Evolutionary conservation across 2,329 filamentous ascomycete genomes (phyloP), one percentile per base, ranked within the genome.

Genomic region (Curvularia lunata): DNA sequence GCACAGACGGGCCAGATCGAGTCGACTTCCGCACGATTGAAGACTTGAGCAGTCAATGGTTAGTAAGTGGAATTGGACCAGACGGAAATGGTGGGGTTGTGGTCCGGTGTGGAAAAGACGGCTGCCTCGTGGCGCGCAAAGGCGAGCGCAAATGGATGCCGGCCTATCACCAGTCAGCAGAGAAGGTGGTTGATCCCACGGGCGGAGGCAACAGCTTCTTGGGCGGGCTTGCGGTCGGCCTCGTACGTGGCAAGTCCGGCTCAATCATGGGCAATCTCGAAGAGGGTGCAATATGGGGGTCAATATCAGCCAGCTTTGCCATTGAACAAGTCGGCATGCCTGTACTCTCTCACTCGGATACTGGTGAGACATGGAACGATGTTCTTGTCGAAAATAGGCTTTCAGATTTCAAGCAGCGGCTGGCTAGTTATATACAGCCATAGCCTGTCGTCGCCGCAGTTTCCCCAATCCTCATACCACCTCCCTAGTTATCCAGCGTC

Each of bases 311-410:
- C 7, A 93, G 92, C 70, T 95, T 97, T 76, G 91, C 91, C 16
- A 96, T 99, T 68, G 93, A 99, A 78, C 95, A 99, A 76, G 88
- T 96, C 51, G 94, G 95, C 0, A 86, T 96, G 75, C 94, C 94
- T 0, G 74, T 75, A 1, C 70, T 92, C 49, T 69, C 68, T 51
- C 64, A 67, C 5, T 59, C 47, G 46, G 18, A 54, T 30, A 56
- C 73, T 9, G 71, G 70, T 45, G 82, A 84, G 67, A 72, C 61
- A 28, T 84, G 82, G 82, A 84, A 84, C 61, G 78, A 76, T 13
- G 73, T 75, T n/a, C 61, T 63, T 48, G 80, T 81, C 46, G 60
- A 71, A 48, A 74, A 81, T 30, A 76, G 81, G 55, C 59, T 83
- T 54, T 69, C 65, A 49, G 75, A 79, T 59, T 82, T 76, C 66